phyloP scores from a whole-genome alignment of 116 monocot species.

The Cymodocea nodosa region DNA sequence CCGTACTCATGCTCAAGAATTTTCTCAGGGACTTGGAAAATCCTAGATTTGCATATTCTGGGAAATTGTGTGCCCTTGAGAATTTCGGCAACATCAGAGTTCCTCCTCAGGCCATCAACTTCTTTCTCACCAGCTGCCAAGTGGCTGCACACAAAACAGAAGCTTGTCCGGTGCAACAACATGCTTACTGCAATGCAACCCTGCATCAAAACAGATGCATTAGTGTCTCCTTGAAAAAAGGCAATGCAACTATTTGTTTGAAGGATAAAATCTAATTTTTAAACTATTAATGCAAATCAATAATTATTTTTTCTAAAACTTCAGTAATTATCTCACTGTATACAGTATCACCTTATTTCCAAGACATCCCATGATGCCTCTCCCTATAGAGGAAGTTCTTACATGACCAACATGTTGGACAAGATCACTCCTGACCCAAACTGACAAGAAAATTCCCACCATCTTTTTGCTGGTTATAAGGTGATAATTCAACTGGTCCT shows the following conservation, averaged over 20 bases:
- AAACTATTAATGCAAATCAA: no score
- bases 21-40: conserved; percentile 47
- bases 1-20: conserved; percentile 90
- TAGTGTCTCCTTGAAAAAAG: neutral
- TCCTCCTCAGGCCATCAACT: conserved; percentile 81
- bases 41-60: conserved; percentile 52
- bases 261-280: neutral
- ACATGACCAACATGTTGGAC: conserved; percentile 73
- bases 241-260: neutral
- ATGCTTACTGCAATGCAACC: conserved; percentile 96
- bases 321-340: neutral
- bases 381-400: conserved; percentile 51
- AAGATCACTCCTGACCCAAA: conserved; percentile 80
- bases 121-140: conserved; percentile 96
- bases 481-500: conserved; percentile 26
- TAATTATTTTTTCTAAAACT: no score
- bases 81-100: conserved; percentile 86
- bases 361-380: conserved; percentile 91
- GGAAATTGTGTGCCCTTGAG: conserved; percentile 77
- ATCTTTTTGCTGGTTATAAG: conserved; percentile 90
- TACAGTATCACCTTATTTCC: conserved; percentile 69
- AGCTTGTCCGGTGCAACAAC: conserved; percentile 57
- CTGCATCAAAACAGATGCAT: conserved; percentile 18
- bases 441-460: conserved; percentile 90
- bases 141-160: conserved; percentile 95